Evolutionary conservation across 2,329 filamentous ascomycete genomes (phyloP), one percentile per base, ranked within the genome.

Genomic region (Fusarium lyarnte): DNA sequence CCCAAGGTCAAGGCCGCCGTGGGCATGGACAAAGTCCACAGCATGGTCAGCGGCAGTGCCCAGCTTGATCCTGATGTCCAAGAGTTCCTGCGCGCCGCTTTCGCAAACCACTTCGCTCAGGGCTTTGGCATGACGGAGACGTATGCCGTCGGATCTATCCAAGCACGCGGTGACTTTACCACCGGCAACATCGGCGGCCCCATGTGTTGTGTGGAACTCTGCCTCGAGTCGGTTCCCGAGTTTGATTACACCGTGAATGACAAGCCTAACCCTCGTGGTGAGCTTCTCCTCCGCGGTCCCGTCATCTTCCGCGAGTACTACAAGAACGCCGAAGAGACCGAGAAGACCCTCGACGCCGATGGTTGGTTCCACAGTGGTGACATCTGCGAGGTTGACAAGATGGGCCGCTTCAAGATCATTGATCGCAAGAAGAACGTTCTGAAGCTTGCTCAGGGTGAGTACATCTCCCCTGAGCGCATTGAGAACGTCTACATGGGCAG

Each of bases 371-470:
- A 93, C 81, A 98, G 94, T 1, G 96, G 96, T 61, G 96, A 99
- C 78, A 95, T 99, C 74, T 94, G 91, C 78, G 89, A 91, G 72
- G 87, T 99, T 29, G 96, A 99, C 82, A 90, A 91, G 74, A 83
- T 93, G 79, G 96, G 96, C 70, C 93, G 95, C 68, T 92, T 98
- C 86, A 91, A 90, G 82, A 97, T 99, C 82, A 92, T 99, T 77
- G 96, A 99, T 83, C 94, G 96, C 77, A 92, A 94, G 84, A 99
- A 99, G 92, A 98, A 98, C 83, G 94, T 99, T n/a, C 90, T 99
- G 80, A 99, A 99, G 88, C 90, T 99, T 62, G 92, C 95, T 0
- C 96, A 99, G 83, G 96, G 96, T 81, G 96, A 99, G 85, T 99
- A 99, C 84, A 94, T 99, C 78, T 97, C 95, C 3, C 96, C 96